Evolutionary conservation across 2,329 filamentous ascomycete genomes (phyloP).

Genomic region (Akanthomyces lecanii): DNA sequence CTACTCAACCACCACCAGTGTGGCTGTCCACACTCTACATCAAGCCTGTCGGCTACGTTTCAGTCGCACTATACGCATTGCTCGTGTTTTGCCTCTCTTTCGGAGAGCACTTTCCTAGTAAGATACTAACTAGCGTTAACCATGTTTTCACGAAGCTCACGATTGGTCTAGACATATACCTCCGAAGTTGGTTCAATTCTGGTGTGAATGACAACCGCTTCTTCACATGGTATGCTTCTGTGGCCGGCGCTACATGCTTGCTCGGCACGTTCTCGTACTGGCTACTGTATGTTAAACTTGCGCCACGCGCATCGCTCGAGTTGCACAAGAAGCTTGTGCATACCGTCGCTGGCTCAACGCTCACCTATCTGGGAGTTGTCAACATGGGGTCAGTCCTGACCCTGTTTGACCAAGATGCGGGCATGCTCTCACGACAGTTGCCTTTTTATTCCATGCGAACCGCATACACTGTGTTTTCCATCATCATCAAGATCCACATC

Average conservation of each 20-base stretch:
- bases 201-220: neutral
- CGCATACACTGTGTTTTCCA: neutral
- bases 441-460: constrained; percentile 7
- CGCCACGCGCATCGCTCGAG: constrained; percentile 6
- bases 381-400: constrained; percentile 8
- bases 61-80: neutral
- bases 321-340: constrained; percentile 5
- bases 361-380: constrained; percentile 1
- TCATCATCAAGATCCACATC: constrained; percentile 6
- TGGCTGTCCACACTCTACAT: neutral
- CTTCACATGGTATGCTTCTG: neutral
- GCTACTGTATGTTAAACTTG: constrained; percentile 2
- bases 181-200: neutral
- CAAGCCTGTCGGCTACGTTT: constrained; percentile 3
- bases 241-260: neutral
- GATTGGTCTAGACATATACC: neutral
- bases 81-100: constrained; percentile 2
- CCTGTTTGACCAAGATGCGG: constrained; percentile 8
- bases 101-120: constrained; percentile 11
- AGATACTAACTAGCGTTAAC: neutral
- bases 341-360: constrained; percentile 1
- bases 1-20: neutral
- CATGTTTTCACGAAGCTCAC: neutral
- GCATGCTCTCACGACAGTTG: neutral
- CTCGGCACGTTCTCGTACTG: constrained; percentile 2